A percentile compares a stretch with the other conserved stretches of the same genome.
phyloP scores from a whole-genome alignment of 1,284 basidiomycete species.

The Tausonia pullulans region DNA sequence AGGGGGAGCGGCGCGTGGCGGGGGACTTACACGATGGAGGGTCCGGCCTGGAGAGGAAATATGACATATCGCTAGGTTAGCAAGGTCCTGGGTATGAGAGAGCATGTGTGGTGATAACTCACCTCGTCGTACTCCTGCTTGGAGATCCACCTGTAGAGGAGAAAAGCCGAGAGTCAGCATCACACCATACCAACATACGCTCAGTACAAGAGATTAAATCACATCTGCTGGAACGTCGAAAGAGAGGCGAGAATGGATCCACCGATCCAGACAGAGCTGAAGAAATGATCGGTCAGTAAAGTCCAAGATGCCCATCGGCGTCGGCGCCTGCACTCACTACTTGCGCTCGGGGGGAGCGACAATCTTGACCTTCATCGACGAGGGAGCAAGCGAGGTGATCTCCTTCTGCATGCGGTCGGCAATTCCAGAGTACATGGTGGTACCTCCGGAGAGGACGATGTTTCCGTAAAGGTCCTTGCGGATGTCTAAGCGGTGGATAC shows the following conservation, averaged over 20 bases:
- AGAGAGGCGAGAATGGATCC: conserved; percentile 89
- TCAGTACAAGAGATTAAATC: conserved; percentile 32
- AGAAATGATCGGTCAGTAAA: too few species aligned
- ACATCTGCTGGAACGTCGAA: conserved; percentile 79
- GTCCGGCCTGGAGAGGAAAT: conserved; percentile 50
- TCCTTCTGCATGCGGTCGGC: conserved; percentile 98
- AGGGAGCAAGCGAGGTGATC: conserved; percentile 73
- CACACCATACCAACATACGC: background rate
- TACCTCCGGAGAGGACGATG: conserved; percentile 88
- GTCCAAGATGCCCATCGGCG: too few species aligned
- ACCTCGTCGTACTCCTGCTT: conserved; percentile 84
- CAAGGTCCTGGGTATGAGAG: background rate
- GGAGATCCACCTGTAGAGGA: conserved; percentile 61
- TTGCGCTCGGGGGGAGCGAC: conserved; percentile 85
- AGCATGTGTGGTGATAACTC: background rate
- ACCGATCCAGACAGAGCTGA: conserved; percentile 88
- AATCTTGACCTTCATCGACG: conserved; percentile 85
- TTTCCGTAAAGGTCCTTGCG: conserved; percentile 76
- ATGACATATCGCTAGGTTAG: background rate
- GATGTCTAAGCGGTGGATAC: conserved; percentile 37
- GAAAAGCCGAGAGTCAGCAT: background rate
- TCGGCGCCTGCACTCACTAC: conserved; percentile 21
- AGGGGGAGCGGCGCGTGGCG: too few species aligned
- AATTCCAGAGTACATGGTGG: conserved; percentile 96
- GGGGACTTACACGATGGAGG: conserved; percentile 48